A percentile compares a stretch with the other conserved stretches of the same genome.
Evolutionary conservation across 768 basidiomycete genomes (phyloP).

Genomic region (Termitomyces bulborhizus): DNA sequence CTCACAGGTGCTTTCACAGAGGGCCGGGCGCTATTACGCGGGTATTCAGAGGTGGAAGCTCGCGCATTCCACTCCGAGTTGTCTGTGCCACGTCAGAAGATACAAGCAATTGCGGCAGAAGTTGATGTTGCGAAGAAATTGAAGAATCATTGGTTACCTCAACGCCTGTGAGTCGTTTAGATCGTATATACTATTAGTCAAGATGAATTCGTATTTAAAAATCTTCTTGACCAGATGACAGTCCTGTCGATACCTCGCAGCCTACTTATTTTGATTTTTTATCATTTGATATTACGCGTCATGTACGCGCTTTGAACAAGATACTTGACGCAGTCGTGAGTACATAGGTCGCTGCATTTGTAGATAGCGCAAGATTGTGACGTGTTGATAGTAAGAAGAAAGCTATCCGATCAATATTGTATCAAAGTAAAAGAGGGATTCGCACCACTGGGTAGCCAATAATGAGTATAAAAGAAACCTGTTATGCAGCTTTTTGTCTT

Average conservation of each 20-base stretch:
- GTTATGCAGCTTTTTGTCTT: no score
- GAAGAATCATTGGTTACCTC: constrained; percentile 62
- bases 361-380: background rate
- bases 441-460: no score
- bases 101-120: constrained; percentile 42
- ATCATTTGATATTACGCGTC: background rate
- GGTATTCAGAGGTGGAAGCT: constrained; percentile 19
- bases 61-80: background rate
- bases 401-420: no score
- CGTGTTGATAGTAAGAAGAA: background rate
- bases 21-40: constrained; percentile 47
- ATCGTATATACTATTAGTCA: background rate
- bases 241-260: no score
- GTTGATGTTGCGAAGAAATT: constrained; percentile 53
- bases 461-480: no score
- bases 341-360: background rate
- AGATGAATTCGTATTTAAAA: no score
- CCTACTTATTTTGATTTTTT: background rate
- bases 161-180: constrained; percentile 31
- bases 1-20: constrained; percentile 33
- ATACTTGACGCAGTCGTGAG: background rate
- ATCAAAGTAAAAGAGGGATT: no score
- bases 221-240: background rate
- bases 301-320: background rate
- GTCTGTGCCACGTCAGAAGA: background rate